These are phyloP conservation scores for Dryas drummondii DNA, from an alignment of 306 rosid genomes.

Conservation along the genomic window DNA sequence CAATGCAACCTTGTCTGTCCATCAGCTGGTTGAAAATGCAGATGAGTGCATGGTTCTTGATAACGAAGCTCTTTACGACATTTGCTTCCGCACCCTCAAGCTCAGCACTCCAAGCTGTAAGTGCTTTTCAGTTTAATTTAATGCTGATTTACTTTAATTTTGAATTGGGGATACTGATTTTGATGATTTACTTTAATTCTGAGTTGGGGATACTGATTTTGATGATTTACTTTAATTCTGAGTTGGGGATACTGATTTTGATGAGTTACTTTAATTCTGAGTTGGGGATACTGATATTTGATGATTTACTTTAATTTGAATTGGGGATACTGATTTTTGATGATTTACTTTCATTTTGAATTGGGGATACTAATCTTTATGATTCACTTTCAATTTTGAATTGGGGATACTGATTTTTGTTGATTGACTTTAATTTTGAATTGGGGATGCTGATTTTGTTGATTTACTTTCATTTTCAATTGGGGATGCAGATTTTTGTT, in stretches of 20 bases:
- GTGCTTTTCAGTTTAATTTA: background rate
- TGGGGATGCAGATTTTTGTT: no score
- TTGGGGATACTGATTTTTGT: background rate
- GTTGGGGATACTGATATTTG: background rate
- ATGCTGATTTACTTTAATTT: background rate
- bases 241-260: background rate
- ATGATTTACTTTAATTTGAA: background rate
- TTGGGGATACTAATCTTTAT: background rate
- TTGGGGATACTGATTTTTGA: background rate
- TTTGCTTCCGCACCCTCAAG: slow-evolving; percentile 79
- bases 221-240: background rate
- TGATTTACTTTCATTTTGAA: background rate
- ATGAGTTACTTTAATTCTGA: background rate
- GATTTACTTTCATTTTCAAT: background rate
- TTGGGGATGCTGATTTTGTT: background rate
- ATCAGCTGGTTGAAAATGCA: slow-evolving; percentile 74
- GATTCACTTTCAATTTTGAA: background rate
- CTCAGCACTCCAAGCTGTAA: slow-evolving; percentile 84
- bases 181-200: background rate
- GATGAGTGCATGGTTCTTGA: slow-evolving; percentile 83
- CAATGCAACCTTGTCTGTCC: slow-evolving; percentile 73
- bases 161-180: background rate
- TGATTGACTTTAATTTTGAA: background rate
- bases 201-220: background rate
- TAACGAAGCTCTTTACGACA: slow-evolving; percentile 68